Conservation (phyloP, 2,329 filamentous ascomycete species). For the Geosmithia putterillii region DNA sequence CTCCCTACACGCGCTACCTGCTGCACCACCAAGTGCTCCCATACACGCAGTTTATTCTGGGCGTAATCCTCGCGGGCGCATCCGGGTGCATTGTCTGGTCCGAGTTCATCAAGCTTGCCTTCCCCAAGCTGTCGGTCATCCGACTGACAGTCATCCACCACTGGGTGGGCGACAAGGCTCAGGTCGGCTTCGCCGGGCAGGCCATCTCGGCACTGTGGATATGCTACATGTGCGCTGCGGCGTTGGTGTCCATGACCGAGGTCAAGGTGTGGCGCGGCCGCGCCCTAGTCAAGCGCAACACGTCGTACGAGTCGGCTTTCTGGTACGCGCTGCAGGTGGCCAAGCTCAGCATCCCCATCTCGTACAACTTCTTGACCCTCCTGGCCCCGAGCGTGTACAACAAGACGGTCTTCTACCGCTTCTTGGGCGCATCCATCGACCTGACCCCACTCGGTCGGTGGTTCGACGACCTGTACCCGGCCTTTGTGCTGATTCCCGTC, state of each 20-base stretch:
- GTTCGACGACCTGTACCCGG: slow-evolving; percentile 82
- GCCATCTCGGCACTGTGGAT: slow-evolving; percentile 79
- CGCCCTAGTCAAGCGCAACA: slow-evolving; percentile 80
- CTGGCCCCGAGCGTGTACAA: slow-evolving; percentile 59
- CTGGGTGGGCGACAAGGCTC: slow-evolving; percentile 55
- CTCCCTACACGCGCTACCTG: slow-evolving; percentile 71
- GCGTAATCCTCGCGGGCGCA: slow-evolving; percentile 57
- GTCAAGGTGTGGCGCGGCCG: slow-evolving; percentile 97
- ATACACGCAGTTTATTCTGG: slow-evolving; percentile 48
- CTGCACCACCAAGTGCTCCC: slow-evolving; percentile 66
- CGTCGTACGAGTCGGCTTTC: slow-evolving; percentile 82
- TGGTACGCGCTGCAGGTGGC: slow-evolving; percentile 95
- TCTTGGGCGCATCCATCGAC: slow-evolving; percentile 73
- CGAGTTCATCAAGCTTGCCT: slow-evolving; percentile 75
- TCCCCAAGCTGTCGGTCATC: slow-evolving; percentile 62
- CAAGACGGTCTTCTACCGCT: slow-evolving; percentile 74
- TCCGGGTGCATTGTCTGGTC: slow-evolving; percentile 87
- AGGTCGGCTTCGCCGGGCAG: slow-evolving; percentile 79
- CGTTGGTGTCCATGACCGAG: slow-evolving; percentile 77
- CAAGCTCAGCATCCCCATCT: slow-evolving; percentile 79
- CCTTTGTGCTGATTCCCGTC: slow-evolving; percentile 77
- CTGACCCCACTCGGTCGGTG: slow-evolving; percentile 70
- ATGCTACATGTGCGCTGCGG: slow-evolving; percentile 88
- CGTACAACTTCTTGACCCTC: slow-evolving; percentile 95
- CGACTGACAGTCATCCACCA: slow-evolving; percentile 61